Evolutionary conservation across 805 yeast genomes (phyloP).

Genomic region (Lachancea meyersii): DNA sequence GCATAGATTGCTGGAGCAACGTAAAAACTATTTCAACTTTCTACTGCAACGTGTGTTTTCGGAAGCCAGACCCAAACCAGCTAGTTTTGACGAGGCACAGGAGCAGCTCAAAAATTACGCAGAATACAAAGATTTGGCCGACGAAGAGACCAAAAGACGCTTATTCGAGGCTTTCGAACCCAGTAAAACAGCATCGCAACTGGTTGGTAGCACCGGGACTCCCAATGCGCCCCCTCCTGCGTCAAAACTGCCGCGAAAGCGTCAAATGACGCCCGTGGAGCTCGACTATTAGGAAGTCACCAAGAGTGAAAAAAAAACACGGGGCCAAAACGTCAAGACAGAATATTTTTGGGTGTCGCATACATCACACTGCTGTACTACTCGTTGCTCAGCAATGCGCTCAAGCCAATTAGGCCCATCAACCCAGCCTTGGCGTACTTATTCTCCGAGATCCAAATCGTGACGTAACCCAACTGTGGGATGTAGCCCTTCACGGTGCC

Average conservation of each 20-base stretch:
- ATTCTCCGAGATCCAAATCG: conserved; percentile 86
- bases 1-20: conserved; percentile 17
- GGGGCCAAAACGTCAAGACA: background rate
- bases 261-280: conserved; percentile 27
- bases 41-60: conserved; percentile 21
- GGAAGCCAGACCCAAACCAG: conserved; percentile 22
- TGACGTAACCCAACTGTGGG: conserved; percentile 84
- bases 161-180: conserved; percentile 34
- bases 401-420: conserved; percentile 65
- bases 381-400: conserved; percentile 59
- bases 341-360: background rate
- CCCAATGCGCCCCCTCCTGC: conserved; percentile 9
- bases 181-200: conserved; percentile 8
- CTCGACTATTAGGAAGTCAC: conserved; percentile 28
- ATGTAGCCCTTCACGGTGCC: conserved; percentile 92
- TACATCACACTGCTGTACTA: too few species aligned
- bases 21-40: conserved; percentile 22
- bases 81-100: conserved; percentile 36
- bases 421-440: conserved; percentile 72
- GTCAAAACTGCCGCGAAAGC: conserved; percentile 20
- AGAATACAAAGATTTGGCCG: conserved; percentile 34
- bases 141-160: conserved; percentile 24
- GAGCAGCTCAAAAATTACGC: conserved; percentile 25
- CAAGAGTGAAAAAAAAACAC: background rate
- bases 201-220: conserved; percentile 14